A percentile compares a stretch with the other conserved stretches of the same genome.
These are phyloP conservation scores for Scedosporium aurantiacum DNA, from an alignment of 2,329 filamentous ascomycete genomes.

Conservation along the genomic window DNA sequence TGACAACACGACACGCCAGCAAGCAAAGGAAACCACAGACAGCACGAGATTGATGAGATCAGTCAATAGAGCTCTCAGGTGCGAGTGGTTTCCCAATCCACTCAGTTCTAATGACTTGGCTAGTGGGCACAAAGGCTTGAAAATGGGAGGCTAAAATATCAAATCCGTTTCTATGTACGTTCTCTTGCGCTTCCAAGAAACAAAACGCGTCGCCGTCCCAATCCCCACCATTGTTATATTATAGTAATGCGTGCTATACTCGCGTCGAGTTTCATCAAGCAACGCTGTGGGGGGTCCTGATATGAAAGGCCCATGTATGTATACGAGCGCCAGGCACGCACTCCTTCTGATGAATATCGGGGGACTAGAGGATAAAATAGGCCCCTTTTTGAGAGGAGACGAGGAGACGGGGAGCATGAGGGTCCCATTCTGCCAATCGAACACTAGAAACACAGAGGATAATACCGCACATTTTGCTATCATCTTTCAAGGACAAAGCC, in stretches of 20 bases:
- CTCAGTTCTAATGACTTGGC: neutral
- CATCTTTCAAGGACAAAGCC: neutral
- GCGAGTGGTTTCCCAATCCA: neutral
- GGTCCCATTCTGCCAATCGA: too few relatives aligned
- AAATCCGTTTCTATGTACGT: neutral
- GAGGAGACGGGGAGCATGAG: too few relatives aligned
- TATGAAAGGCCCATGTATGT: neutral
- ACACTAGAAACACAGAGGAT: too few relatives aligned
- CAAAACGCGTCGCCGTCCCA: neutral
- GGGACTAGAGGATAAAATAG: neutral
- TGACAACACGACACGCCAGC: neutral
- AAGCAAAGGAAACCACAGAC: neutral
- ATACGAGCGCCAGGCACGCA: too few relatives aligned
- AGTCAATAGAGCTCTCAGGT: neutral
- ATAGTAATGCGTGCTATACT: neutral
- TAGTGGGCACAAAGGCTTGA: neutral
- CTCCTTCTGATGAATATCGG: neutral
- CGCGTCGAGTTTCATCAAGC: neutral
- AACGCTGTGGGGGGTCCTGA: neutral
- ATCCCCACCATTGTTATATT: neutral
- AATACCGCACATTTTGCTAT: too few relatives aligned
- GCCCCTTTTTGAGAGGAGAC: neutral
- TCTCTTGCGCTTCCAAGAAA: neutral
- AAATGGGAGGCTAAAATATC: neutral
- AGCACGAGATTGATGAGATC: neutral